Conservation (phyloP, 2,329 filamentous ascomycete genomes). For the Venturia oleaginea region DNA sequence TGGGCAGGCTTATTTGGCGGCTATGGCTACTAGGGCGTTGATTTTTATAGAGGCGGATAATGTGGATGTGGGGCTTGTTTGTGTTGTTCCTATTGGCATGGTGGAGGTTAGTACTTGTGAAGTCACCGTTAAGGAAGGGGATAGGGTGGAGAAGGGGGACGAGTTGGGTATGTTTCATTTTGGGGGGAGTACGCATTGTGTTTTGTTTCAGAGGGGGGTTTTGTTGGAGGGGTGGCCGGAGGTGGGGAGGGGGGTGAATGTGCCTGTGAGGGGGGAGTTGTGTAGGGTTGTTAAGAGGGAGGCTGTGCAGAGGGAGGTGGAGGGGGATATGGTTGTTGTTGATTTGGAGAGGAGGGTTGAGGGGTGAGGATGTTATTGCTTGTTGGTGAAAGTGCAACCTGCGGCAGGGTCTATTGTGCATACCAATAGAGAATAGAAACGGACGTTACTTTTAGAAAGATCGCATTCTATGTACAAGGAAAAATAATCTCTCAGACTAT, state of each 20-base stretch:
- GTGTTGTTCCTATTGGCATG: conserved; percentile 65
- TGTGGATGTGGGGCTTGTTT: conserved; percentile 56
- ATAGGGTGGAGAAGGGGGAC: conserved; percentile 61
- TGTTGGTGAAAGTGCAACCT: too few relatives aligned
- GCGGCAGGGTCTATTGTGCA: too few relatives aligned
- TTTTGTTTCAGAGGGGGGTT: conserved; percentile 55
- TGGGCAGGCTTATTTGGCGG: conserved; percentile 58
- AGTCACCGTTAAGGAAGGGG: conserved; percentile 57
- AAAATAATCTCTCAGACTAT: too few relatives aligned
- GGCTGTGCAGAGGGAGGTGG: not conserved
- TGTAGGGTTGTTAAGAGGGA: not conserved
- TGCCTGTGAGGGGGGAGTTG: conserved; percentile 23
- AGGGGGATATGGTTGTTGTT: not conserved
- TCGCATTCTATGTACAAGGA: too few relatives aligned
- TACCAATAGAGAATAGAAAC: too few relatives aligned
- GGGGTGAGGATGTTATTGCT: not conserved
- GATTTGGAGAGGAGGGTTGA: not conserved
- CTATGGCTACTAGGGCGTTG: conserved; percentile 59
- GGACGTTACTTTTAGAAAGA: too few relatives aligned
- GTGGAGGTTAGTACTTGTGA: conserved; percentile 67
- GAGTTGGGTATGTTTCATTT: conserved; percentile 73
- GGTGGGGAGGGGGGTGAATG: conserved; percentile 25
- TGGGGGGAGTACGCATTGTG: conserved; percentile 61
- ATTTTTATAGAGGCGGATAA: conserved; percentile 66
- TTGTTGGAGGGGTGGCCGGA: conserved; percentile 30